phyloP scores from a whole-genome alignment of 805 yeast genomes.

The Wickerhamiella hasegawae region DNA sequence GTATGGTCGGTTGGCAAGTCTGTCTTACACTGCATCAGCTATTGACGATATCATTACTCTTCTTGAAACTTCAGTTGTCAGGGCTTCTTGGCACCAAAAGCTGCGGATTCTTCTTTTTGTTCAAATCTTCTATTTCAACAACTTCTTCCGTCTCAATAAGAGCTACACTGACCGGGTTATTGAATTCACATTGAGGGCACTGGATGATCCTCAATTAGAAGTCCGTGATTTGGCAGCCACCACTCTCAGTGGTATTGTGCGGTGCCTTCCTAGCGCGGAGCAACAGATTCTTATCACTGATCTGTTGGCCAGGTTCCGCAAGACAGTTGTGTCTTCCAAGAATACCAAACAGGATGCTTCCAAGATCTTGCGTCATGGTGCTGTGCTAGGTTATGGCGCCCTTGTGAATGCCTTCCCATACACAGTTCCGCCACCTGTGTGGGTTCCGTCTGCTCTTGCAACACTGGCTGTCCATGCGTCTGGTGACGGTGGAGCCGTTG shows the following conservation, averaged over 20 bases:
- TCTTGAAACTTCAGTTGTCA: conserved; percentile 3
- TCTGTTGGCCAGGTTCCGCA: conserved; percentile 31
- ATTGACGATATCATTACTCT: conserved; percentile 25
- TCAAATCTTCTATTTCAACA: conserved; percentile 55
- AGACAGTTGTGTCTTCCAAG: conserved; percentile 21
- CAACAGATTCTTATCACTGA: conserved; percentile 24
- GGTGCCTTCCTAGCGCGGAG: conserved; percentile 36
- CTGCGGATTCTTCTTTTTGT: conserved; percentile 50
- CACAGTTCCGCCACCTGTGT: conserved; percentile 73
- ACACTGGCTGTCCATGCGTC: conserved; percentile 55
- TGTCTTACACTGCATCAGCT: conserved; percentile 30
- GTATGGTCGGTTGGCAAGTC: conserved; percentile 31
- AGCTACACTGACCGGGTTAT: conserved; percentile 37
- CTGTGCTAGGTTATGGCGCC: conserved; percentile 79
- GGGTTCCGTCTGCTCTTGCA: conserved; percentile 68
- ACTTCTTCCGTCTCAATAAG: conserved; percentile 36
- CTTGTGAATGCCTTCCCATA: conserved; percentile 82
- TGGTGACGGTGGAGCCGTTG: conserved; percentile 61
- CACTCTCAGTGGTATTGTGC: conserved; percentile 68
- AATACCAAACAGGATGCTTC: conserved; percentile 1
- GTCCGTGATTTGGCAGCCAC: conserved; percentile 59
- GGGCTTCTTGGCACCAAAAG: conserved; percentile 44
- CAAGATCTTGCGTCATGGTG: conserved; percentile 50
- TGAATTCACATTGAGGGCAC: conserved; percentile 32
- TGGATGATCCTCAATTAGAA: conserved; percentile 51